These are phyloP conservation scores for Stipa capillata DNA, from an alignment of 176 grass and related monocot species.

Conservation along the genomic window DNA sequence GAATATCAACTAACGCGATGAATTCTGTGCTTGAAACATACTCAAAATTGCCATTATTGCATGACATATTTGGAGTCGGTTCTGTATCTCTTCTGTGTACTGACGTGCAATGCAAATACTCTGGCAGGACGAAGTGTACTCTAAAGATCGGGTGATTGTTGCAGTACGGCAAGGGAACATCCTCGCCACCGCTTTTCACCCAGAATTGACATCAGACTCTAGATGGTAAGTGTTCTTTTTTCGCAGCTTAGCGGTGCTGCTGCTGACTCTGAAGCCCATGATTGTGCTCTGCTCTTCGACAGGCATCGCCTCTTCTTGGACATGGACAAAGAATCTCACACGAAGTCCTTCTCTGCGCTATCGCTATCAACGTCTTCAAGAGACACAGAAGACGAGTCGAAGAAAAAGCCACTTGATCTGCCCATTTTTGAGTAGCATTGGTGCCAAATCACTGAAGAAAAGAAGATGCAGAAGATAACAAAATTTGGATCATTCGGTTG, in stretches of 20 bases:
- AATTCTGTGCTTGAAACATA: not conserved
- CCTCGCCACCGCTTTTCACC: slow-evolving; percentile 91
- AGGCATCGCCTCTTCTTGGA: slow-evolving; percentile 82
- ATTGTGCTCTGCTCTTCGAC: not conserved
- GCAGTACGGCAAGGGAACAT: slow-evolving; percentile 85
- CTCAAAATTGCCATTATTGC: not conserved
- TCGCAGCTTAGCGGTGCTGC: too few species aligned
- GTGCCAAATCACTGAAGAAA: too few species aligned
- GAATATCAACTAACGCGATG: not conserved
- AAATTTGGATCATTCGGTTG: slow-evolving; percentile 1
- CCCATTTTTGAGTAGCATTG: slow-evolving; percentile 77
- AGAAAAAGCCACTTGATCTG: slow-evolving; percentile 48
- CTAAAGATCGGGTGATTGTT: slow-evolving; percentile 67
- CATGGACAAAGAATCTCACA: slow-evolving; percentile 63
- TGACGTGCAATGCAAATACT: not conserved
- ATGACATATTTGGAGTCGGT: too few species aligned
- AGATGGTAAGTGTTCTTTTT: slow-evolving; percentile 49
- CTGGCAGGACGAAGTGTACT: slow-evolving; percentile 62
- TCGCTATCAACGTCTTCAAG: slow-evolving; percentile 17
- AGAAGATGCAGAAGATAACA: too few species aligned
- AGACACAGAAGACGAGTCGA: not conserved
- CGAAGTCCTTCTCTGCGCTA: slow-evolving; percentile 25
- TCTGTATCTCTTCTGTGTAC: too few species aligned
- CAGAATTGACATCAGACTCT: slow-evolving; percentile 86
- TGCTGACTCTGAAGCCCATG: not conserved